A percentile compares a stretch with the other conserved stretches of the same genome.
Evolutionary conservation across 2,329 filamentous ascomycete genomes (phyloP).

Genomic region (Talaromyces sp.): DNA sequence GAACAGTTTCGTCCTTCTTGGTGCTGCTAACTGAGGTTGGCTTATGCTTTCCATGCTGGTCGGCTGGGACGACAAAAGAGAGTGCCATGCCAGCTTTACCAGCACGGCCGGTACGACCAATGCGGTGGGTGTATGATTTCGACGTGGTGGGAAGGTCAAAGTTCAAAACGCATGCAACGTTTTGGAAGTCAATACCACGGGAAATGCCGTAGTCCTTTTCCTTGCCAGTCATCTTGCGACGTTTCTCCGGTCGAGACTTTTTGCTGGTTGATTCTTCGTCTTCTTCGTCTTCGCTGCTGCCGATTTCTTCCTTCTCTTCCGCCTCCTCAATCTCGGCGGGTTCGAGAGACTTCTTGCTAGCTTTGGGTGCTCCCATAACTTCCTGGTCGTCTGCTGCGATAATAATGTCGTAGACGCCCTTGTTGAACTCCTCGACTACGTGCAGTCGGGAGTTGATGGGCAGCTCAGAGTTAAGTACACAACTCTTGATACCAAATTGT

Average conservation of each 20-base stretch:
- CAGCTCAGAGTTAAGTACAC: conserved; percentile 90
- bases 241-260: conserved; percentile 49
- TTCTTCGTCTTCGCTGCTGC: conserved; percentile 45
- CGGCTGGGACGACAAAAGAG: conserved; percentile 87
- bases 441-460: conserved; percentile 92
- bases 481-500: conserved; percentile 93
- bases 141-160: conserved; percentile 89
- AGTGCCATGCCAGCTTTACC: conserved; percentile 91
- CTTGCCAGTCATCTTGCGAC: conserved; percentile 67
- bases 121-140: conserved; percentile 95
- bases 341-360: conserved; percentile 35
- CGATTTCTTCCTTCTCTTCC: conserved; percentile 32
- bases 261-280: conserved; percentile 34
- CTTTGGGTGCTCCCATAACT: conserved; percentile 63
- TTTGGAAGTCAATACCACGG: conserved; percentile 93
- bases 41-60: conserved; percentile 84
- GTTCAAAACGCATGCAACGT: conserved; percentile 92
- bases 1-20: conserved; percentile 80
- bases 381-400: conserved; percentile 94
- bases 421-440: conserved; percentile 96
- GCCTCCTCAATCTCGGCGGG: conserved; percentile 27
- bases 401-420: conserved; percentile 94
- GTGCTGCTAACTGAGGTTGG: conserved; percentile 75
- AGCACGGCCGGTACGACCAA: conserved; percentile 88
- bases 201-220: conserved; percentile 95